Base-by-base conservation (phyloP, 768 basidiomycete genomes). In the Pleurotus sapidus region DNA sequence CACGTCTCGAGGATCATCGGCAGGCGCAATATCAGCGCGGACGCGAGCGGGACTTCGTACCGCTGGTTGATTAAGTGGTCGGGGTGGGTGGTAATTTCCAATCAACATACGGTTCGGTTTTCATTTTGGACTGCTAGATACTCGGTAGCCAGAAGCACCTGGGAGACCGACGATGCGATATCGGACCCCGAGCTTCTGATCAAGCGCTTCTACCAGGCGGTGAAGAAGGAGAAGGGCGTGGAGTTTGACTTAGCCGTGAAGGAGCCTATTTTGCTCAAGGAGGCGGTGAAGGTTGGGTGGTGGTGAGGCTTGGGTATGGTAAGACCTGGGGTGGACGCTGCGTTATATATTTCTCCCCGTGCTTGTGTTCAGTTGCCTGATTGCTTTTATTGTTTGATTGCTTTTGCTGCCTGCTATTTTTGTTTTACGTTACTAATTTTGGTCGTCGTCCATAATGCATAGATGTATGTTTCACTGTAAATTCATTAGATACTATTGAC, bases 1-100 rank as follows among this genome's bases (percentile, higher is more conserved):
- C 68, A 71, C 17, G 72, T 77, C 8, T 67, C 71, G n/a, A 59
- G 64, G 0, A 69, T 77, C 48, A 58, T 76, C 9, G 76, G 76
- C 3, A 65, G 71, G 46, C 57, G 51, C 43, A 65, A 64, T n/a
- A 42, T 18, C 30, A 42, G 25, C 17, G 15, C 18, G 18, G 43
- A 38, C 12, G 30, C 30, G 2, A 45, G 42, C 15, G 45, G 34
- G 5, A 40, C 47, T 4, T 8, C 30, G 9, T 64, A 67, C 9
- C 49, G 63, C 2, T 77, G 75, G 66, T 70, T 77, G 15, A 68
- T 77, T 17, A 74, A 72, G 64, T 77, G 76, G 76, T 70, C 71
- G 11, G 71, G 69, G 76, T 76, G 30, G 14, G 30, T 34, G 30
- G 8, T 20, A 1, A 20, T 20, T 20, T 20, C 3, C 20, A 20